phyloP scores from a whole-genome alignment of 2,329 filamentous ascomycete genomes.

The Emmonsia crescens region DNA sequence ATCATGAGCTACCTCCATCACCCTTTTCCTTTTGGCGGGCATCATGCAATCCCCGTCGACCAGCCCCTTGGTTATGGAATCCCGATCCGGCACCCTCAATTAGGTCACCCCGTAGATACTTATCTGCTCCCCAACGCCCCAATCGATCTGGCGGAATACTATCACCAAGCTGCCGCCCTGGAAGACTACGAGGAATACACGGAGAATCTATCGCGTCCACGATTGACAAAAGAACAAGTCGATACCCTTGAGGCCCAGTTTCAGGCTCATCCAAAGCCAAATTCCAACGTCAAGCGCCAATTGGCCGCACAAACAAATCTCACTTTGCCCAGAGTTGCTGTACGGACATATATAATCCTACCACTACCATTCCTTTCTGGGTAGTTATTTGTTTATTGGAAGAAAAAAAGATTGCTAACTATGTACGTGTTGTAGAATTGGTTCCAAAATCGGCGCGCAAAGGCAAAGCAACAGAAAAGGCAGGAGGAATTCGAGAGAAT shows the following conservation, averaged over 20 bases:
- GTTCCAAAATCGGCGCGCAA: conserved; percentile 43
- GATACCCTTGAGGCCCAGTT: conserved; percentile 41
- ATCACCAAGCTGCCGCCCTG: conserved; percentile 28
- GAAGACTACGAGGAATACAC: conserved; percentile 38
- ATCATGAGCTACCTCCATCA: conserved; percentile 31
- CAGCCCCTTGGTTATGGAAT: conserved; percentile 27
- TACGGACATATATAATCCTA: conserved; percentile 22
- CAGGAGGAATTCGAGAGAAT: conserved; percentile 40
- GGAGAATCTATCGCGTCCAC: conserved; percentile 38
- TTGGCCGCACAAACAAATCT: conserved; percentile 40
- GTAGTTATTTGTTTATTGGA: neutral
- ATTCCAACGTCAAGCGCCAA: conserved; percentile 40
- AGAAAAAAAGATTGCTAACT: neutral
- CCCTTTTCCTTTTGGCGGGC: conserved; percentile 26
- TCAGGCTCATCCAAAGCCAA: conserved; percentile 40
- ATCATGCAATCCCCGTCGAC: conserved; percentile 27
- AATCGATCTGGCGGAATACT: conserved; percentile 35
- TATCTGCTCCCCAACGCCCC: conserved; percentile 29
- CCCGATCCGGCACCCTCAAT: conserved; percentile 26
- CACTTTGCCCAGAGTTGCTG: conserved; percentile 39
- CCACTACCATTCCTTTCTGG: neutral
- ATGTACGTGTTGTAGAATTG: conserved; percentile 32
- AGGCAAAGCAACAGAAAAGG: conserved; percentile 41
- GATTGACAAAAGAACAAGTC: conserved; percentile 43
- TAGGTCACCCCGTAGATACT: conserved; percentile 30